Base-by-base conservation (phyloP, 805 yeast genomes). In the Soucietia sequanensis region DNA sequence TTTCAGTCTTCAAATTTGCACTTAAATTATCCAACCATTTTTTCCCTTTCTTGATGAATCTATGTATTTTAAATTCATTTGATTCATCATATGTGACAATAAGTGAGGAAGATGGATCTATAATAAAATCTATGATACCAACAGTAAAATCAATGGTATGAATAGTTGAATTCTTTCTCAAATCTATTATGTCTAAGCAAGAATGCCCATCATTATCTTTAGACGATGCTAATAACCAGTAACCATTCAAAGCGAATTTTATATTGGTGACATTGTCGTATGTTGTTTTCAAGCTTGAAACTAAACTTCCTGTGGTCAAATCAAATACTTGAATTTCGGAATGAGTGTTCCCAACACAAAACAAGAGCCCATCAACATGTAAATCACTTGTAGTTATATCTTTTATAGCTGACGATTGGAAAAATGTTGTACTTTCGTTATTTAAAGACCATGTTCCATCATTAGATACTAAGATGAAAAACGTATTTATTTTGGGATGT, bases 241-340 rank as follows among this genome's bases (percentile, higher is more conserved):
- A 80, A 1, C 91, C 91, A 49, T 83, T 83, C 19, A 65, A 60
- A 2, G 81, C 83, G 57, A 80, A 81, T 27, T 53, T 48, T 9
- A 80, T 37, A n/a, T 59, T 53, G 5, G 54, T 42, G 7, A 74
- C 58, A 1, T 34, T 23, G 1, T 44, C 38, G 23, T 46, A 43
- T n/a, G 47, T 51, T 1, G 54, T 43, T 2, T 41, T 39, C 16
- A 73, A 43, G 4, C 58, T 54, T 3, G 75, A 51, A 7, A 62
- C 70, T 13, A 54, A 35, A 8, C 47, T 46, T 2, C 72, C 66
- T 19, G 59, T 55, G 2, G 72, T 53, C 16, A 75, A 43, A 37
- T 68, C 70, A 43, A 55, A 63, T 4, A 77, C 58, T 3, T 48
- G 38, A 4, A 76, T 58, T 10, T 48, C 41, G 5, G 60, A 65